Percentiles rank a stretch among this genome's conserved stretches.
Evolutionary conservation across 2,329 filamentous ascomycete species (phyloP).

Genomic region (Cyphellophora europaea): DNA sequence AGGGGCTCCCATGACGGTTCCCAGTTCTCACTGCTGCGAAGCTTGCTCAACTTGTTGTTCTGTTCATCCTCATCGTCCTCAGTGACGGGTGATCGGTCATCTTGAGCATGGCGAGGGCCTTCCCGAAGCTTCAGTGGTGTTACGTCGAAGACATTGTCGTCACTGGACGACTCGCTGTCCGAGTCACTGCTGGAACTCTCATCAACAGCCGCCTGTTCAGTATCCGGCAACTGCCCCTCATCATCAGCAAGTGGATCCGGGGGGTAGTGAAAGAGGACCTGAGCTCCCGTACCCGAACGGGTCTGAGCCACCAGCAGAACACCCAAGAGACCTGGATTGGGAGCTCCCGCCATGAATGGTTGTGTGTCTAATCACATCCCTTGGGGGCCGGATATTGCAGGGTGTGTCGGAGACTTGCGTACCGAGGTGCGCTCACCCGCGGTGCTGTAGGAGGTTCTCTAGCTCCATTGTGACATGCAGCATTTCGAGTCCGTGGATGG

Average conservation of each 20-base stretch:
- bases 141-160: constrained; percentile 12
- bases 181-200: constrained; percentile 17
- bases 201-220: constrained; percentile 10
- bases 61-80: constrained; percentile 3
- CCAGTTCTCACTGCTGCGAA: constrained; percentile 5
- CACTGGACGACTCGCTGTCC: constrained; percentile 12
- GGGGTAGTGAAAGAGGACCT: constrained; percentile 84
- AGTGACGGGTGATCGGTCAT: background rate
- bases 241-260: constrained; percentile 30
- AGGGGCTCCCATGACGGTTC: constrained; percentile 47
- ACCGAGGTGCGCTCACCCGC: no score
- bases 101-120: no score
- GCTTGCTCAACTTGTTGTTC: background rate
- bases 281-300: constrained; percentile 69
- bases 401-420: no score
- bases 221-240: background rate
- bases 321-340: constrained; percentile 53
- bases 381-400: no score
- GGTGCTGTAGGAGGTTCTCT: no score
- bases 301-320: constrained; percentile 68
- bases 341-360: constrained; percentile 36
- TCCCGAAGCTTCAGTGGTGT: background rate
- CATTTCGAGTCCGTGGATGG: no score
- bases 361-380: no score
- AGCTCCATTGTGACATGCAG: no score